Evolutionary conservation across 208 protist genomes (phyloP), one percentile per base, ranked within the genome.

Genomic region (Leishmania lainsoni): DNA sequence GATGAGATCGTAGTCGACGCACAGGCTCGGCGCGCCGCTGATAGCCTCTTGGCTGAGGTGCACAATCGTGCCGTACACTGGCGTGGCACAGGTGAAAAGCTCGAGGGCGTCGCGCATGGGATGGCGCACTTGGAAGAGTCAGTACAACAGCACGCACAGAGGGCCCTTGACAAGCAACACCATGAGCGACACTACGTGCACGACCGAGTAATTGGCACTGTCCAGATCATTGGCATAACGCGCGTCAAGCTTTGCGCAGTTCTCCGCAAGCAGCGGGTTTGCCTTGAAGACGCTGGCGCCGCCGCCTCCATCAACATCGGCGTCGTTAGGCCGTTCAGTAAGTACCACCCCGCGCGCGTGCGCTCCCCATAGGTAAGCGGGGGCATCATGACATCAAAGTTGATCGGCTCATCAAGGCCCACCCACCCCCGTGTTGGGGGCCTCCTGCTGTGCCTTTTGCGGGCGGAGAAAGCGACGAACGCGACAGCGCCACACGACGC

Each of bases 281-380:
- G 84, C 83, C 75, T 94, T 92, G 83, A 96, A 94, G 26, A 91
- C 86, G 26, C 93, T 91, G 17, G 92, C 83, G 77, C 84, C 87
- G 69, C 90, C n/a, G n/a, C 93, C 75, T 94, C 93, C 89, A 96
- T 90, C 26, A 94, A 59, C 12, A 94, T 90, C 81, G 94, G 91
- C 54, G 94, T 92, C 45, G 94, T 86, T 52, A 94, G 71, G 54
- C 89, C 93, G 83, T 94, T 96, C 32, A 93, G 84, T 70, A 96
- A 81, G 82, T 96, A 96, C 93, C 93, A 96, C 61, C 91, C 84
- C 3, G 89, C 90, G 22, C 88, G 91, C 3, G 83, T 83, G 35
- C 93, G 89, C 83, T 96, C 90, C 42, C 78, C 83, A 66, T 84
- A 89, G 9, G 86, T 85, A 26, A 90, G 82, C 35, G 26, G 89